A percentile compares a stretch with the other conserved stretches of the same genome.
phyloP scores from a whole-genome alignment of 805 yeast genomes.

The Torulaspora microellipsoides region DNA sequence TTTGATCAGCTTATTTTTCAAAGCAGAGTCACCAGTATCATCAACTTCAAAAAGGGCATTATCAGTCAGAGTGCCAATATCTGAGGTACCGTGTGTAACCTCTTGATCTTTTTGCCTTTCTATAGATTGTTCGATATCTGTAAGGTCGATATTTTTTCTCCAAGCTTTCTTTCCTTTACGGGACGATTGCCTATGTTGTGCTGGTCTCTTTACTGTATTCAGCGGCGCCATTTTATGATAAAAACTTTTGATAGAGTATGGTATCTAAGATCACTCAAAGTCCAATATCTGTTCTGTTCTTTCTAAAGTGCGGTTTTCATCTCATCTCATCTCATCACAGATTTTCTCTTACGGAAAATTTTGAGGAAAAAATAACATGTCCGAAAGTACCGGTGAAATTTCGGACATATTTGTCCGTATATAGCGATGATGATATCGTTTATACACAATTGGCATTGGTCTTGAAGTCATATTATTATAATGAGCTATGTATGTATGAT shows the following conservation, averaged over 20 bases:
- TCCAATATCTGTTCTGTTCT: not conserved
- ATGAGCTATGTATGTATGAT: too few species aligned
- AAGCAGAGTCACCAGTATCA: slow-evolving; percentile 53
- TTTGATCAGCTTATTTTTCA: slow-evolving; percentile 39
- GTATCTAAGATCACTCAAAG: not conserved
- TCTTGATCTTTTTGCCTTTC: slow-evolving; percentile 63
- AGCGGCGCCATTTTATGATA: slow-evolving; percentile 18
- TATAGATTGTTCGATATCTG: slow-evolving; percentile 67
- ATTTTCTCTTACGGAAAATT: slow-evolving; percentile 11
- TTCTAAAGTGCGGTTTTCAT: slow-evolving; percentile 5
- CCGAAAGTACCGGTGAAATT: too few species aligned
- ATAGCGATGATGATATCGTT: too few species aligned
- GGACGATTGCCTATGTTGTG: slow-evolving; percentile 64
- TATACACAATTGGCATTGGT: too few species aligned
- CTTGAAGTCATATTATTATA: too few species aligned
- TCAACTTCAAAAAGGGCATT: slow-evolving; percentile 48
- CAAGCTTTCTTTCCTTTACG: slow-evolving; percentile 93
- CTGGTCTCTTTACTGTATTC: slow-evolving; percentile 40
- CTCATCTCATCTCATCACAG: slow-evolving; percentile 19
- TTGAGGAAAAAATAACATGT: not conserved
- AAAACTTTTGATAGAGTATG: not conserved
- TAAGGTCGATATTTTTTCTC: slow-evolving; percentile 91
- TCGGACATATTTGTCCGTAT: too few species aligned
- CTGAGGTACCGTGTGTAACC: slow-evolving; percentile 33
- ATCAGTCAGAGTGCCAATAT: slow-evolving; percentile 24